Evolutionary conservation across 176 grass and related monocot species (phyloP), one percentile per base, ranked within the genome.

Genomic region (Hordeum vulgare): DNA sequence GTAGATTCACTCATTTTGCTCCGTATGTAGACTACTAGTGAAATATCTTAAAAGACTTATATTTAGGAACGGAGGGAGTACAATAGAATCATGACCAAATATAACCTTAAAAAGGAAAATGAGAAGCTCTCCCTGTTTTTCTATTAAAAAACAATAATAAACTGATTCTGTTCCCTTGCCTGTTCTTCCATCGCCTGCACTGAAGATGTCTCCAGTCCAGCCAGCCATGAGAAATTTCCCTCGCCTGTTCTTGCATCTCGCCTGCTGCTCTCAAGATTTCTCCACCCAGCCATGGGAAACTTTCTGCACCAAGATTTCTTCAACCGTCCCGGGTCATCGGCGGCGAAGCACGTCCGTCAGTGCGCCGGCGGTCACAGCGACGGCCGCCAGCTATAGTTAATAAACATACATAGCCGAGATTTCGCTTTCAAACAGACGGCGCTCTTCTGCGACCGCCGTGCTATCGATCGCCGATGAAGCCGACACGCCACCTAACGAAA

Each of bases 311-410:
- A 23, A 59, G 31, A 63, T 56, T 3, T 21, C 53, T 56, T 56
- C 53, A 83, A 62, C 53, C 28, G 44, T 66, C 66, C 47, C 34
- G 1, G 71, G 87, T 89, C 87, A 78, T 20, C 36, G 25, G 9
- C 67, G 77, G 42, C 25, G 72, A 77, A 72, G 63, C 62, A 76
- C 76, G 37, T 80, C 77, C 40, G 27, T 41, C 65, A 33, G 47
- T 31, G 53, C 73, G 71, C 71, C 44, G 71, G 71, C 71, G 44
- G 3, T 67, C 64, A 64, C 60, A 11, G 66, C n/a, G 82, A 78
- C 23, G 59, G 88, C 23, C 47, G 78, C 72, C 79, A 82, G 57
- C 42, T 73, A 82, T 14, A 33, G 10, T 1, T 56, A 56, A 79
- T 20, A 74, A 28, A 36, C 44, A 56, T 56, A 21, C 18, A 25